phyloP scores from a whole-genome alignment of 2,329 filamentous ascomycete genomes.

The Fusarium protoensiforme region DNA sequence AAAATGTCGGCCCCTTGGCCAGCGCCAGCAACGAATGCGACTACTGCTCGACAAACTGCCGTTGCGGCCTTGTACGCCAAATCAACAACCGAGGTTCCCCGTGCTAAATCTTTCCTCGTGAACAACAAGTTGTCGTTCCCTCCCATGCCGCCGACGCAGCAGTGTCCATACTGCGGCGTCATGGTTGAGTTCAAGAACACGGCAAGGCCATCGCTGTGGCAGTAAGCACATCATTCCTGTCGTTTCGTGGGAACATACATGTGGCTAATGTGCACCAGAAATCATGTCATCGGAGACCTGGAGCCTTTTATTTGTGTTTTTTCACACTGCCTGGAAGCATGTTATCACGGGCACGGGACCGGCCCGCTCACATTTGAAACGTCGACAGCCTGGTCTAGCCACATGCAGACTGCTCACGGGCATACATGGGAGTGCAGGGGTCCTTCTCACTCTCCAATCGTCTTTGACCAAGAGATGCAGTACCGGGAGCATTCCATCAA shows the following conservation, averaged over 20 bases:
- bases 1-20: background rate
- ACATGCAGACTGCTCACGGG: background rate
- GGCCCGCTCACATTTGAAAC: background rate
- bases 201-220: background rate
- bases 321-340: background rate
- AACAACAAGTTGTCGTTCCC: background rate
- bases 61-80: background rate
- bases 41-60: background rate
- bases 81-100: background rate
- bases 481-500: background rate
- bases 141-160: background rate
- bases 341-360: background rate
- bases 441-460: background rate
- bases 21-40: background rate
- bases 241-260: background rate
- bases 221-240: background rate
- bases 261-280: background rate
- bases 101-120: background rate
- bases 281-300: background rate
- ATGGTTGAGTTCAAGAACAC: background rate
- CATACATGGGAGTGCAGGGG: background rate
- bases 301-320: background rate
- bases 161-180: background rate
- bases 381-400: background rate
- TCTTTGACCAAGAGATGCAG: background rate